Evolutionary conservation across 2,329 filamentous ascomycete genomes (phyloP).

Genomic region (Coleophoma cylindrospora): DNA sequence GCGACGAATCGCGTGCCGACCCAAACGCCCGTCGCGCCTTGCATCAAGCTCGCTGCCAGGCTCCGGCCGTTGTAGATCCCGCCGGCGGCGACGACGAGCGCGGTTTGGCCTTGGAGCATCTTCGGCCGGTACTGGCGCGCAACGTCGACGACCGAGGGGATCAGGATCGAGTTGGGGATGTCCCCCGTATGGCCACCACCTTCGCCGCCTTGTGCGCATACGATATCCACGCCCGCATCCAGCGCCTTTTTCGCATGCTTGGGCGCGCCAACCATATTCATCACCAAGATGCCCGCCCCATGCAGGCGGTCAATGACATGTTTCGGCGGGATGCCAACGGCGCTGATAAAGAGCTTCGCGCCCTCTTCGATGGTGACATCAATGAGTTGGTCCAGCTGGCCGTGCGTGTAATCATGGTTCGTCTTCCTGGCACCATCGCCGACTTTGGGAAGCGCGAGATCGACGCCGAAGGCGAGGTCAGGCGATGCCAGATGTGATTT

Average conservation of each 20-base stretch:
- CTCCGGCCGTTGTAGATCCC: constrained; percentile 80
- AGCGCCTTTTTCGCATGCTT: constrained; percentile 88
- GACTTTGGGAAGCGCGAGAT: constrained; percentile 86
- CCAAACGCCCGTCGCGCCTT: constrained; percentile 87
- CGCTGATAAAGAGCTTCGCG: constrained; percentile 80
- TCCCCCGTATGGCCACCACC: constrained; percentile 92
- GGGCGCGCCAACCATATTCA: constrained; percentile 97
- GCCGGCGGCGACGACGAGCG: constrained; percentile 83
- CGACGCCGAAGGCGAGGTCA: constrained; percentile 79
- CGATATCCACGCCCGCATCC: constrained; percentile 79
- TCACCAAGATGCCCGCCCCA: constrained; percentile 73
- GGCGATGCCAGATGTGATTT: constrained; percentile 66
- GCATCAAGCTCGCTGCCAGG: constrained; percentile 77
- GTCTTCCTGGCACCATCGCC: constrained; percentile 81
- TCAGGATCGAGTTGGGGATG: constrained; percentile 77
- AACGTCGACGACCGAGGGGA: constrained; percentile 83
- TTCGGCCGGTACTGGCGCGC: constrained; percentile 55
- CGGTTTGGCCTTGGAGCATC: constrained; percentile 61
- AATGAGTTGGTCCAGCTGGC: constrained; percentile 81
- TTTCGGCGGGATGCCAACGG: constrained; percentile 79
- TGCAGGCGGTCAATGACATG: constrained; percentile 73
- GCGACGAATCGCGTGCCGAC: constrained; percentile 93
- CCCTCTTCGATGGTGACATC: constrained; percentile 80
- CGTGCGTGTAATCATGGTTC: constrained; percentile 93
- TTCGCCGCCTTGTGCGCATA: constrained; percentile 90